Conservation (phyloP, 306 rosid species). For the Cucurbita maxima region DNA sequence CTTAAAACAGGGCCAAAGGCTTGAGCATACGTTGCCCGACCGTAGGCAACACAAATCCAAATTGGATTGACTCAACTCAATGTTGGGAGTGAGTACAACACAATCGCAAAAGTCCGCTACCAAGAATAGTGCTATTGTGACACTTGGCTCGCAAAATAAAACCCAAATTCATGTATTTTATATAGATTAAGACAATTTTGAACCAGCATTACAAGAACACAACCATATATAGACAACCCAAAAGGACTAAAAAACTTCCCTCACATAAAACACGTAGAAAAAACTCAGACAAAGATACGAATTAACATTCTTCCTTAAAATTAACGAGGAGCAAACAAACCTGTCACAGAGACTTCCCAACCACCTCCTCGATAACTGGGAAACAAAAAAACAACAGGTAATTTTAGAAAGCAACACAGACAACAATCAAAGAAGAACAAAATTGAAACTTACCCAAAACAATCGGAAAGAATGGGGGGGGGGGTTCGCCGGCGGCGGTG, state of each 20-base stretch:
- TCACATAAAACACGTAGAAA: not conserved
- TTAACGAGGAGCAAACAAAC: slow-evolving; percentile 27
- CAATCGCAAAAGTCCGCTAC: too few species aligned
- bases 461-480: slow-evolving; percentile 30
- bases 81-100: too few species aligned
- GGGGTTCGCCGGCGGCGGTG: slow-evolving; percentile 28
- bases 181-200: not conserved
- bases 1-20: too few species aligned
- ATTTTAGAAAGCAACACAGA: not conserved
- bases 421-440: not conserved
- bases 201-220: not conserved
- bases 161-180: not conserved
- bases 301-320: not conserved
- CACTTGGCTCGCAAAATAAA: not conserved
- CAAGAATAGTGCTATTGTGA: too few species aligned
- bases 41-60: too few species aligned
- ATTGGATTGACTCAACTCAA: too few species aligned
- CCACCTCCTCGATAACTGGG: slow-evolving; percentile 54
- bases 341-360: slow-evolving; percentile 45
- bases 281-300: not conserved
- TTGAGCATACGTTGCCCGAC: too few species aligned
- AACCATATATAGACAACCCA: not conserved
- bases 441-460: slow-evolving; percentile 30
- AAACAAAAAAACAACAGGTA: not conserved
- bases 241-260: not conserved